Evolutionary conservation across 108 stramenopile genomes (phyloP).

Genomic region (Nitzschia sp.): DNA sequence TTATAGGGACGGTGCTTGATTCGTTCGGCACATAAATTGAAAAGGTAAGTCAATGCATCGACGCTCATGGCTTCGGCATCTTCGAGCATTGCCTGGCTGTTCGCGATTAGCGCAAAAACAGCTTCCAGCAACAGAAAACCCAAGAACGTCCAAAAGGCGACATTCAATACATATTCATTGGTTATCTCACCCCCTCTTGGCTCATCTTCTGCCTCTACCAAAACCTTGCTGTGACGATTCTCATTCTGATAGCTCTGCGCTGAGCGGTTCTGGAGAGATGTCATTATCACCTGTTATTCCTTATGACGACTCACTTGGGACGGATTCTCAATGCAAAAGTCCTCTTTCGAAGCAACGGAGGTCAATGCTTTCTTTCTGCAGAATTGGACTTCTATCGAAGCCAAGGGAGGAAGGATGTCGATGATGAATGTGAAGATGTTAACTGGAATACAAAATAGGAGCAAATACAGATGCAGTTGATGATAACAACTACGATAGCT

Average conservation of each 20-base stretch:
- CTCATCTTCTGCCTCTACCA: background rate
- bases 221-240: background rate
- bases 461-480: too few species aligned
- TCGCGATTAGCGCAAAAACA: conserved; percentile 51
- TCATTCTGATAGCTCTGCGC: conserved; percentile 3
- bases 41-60: conserved; percentile 66
- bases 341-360: too few species aligned
- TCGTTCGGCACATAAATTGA: conserved; percentile 67
- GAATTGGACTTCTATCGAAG: too few species aligned
- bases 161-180: conserved; percentile 23
- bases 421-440: too few species aligned
- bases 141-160: conserved; percentile 51
- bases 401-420: too few species aligned
- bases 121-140: conserved; percentile 38
- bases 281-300: too few species aligned
- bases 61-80: conserved; percentile 53
- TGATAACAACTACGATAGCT: too few species aligned
- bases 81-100: conserved; percentile 12
- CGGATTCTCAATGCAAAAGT: too few species aligned
- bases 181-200: conserved; percentile 2
- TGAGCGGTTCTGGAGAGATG: background rate
- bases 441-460: too few species aligned
- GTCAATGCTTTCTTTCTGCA: too few species aligned
- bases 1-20: conserved; percentile 39
- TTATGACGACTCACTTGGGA: too few species aligned